A percentile compares a stretch with the other conserved stretches of the same genome.
Evolutionary conservation across 345 rosid genomes (phyloP).

Genomic region (Chamaenerion angustifolium): DNA sequence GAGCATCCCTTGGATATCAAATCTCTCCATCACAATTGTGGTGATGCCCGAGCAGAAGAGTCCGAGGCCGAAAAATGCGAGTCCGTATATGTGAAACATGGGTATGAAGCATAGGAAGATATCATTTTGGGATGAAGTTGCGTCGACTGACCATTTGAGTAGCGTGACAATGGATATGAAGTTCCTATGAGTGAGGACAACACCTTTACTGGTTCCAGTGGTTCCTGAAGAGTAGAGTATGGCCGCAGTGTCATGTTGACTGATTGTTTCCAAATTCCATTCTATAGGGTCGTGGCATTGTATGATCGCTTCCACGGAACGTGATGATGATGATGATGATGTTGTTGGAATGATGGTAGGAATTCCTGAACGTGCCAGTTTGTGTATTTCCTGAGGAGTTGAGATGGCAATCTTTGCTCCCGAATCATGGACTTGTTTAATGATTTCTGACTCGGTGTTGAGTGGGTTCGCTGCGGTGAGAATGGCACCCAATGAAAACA

Average conservation of each 20-base stretch:
- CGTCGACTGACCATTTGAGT: constrained; percentile 32
- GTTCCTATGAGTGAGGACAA: constrained; percentile 38
- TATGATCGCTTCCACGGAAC: constrained; percentile 35
- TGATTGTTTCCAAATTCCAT: constrained; percentile 7
- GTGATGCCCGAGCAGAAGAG: constrained; percentile 26
- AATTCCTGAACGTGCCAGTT: constrained; percentile 19
- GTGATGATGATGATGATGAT: background rate
- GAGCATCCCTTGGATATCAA: constrained; percentile 34
- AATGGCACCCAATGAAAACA: constrained; percentile 40
- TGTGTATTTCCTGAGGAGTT: constrained; percentile 33
- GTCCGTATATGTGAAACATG: constrained; percentile 52
- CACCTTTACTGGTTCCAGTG: constrained; percentile 53
- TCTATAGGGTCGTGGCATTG: constrained; percentile 20
- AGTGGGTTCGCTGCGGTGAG: constrained; percentile 44
- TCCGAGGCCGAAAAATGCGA: constrained; percentile 43
- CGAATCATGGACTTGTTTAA: constrained; percentile 37
- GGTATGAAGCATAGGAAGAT: constrained; percentile 39
- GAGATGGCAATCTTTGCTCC: constrained; percentile 36
- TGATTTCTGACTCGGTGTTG: constrained; percentile 34
- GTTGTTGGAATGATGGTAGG: constrained; percentile 18
- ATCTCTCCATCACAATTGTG: constrained; percentile 34
- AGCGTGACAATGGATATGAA: constrained; percentile 27
- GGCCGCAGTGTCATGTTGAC: constrained; percentile 41
- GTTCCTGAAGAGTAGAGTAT: constrained; percentile 61
- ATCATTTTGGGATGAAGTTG: constrained; percentile 23